Conservation (phyloP, 73 alveolate genomes). For the Durusdinium trenchii region DNA sequence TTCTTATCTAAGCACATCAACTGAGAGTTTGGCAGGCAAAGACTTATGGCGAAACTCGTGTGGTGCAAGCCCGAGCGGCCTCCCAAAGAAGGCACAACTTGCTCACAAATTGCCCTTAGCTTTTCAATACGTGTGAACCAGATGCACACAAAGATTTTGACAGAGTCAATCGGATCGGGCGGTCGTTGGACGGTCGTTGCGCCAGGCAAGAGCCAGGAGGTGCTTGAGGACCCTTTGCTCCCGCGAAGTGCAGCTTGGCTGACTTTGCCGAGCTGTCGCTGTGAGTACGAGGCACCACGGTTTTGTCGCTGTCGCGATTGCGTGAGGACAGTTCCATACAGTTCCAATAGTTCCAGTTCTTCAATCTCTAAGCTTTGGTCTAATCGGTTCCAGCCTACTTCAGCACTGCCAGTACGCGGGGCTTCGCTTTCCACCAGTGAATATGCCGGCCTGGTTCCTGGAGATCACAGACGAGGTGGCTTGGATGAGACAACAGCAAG, state of each 20-base stretch:
- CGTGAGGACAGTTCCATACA: too few relatives aligned
- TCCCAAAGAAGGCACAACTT: conserved; percentile 73
- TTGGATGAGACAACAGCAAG: too few relatives aligned
- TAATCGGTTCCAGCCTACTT: too few relatives aligned
- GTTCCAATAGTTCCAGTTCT: too few relatives aligned
- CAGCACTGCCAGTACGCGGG: conserved; percentile 64
- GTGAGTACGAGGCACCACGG: conserved; percentile 81
- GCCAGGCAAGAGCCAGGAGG: conserved; percentile 81
- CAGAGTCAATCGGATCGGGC: background rate
- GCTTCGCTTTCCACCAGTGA: conserved; percentile 74
- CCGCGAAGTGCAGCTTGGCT: conserved; percentile 86
- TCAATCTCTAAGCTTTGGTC: too few relatives aligned
- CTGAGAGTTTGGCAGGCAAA: conserved; percentile 33
- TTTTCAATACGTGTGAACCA: background rate
- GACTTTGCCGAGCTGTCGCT: conserved; percentile 74
- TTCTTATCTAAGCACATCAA: too few relatives aligned
- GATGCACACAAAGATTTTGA: background rate
- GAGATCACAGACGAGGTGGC: conserved; percentile 92
- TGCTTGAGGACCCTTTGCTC: conserved; percentile 58
- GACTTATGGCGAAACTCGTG: background rate
- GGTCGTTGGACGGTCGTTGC: background rate
- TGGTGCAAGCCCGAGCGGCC: conserved; percentile 91
- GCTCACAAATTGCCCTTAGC: background rate
- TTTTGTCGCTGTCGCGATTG: too few relatives aligned
- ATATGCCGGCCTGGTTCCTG: conserved; percentile 90